Evolutionary conservation across 1,284 basidiomycete species (phyloP), one percentile per base, ranked within the genome.

Genomic region (Sparassis latifolia): DNA sequence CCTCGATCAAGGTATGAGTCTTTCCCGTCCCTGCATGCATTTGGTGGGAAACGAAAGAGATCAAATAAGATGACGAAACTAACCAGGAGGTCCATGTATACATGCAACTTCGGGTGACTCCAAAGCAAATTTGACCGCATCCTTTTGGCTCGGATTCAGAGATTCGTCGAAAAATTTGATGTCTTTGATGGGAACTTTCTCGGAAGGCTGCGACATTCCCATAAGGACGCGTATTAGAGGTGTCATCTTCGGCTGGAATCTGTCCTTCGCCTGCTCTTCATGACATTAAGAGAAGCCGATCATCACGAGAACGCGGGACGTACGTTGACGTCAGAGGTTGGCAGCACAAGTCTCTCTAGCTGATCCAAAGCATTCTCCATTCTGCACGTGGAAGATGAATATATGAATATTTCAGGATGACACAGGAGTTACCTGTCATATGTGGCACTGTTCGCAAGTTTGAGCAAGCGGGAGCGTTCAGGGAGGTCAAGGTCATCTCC

Each of bases 71-170:
- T 20, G 20, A 20, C 20, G 20, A 20, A 20, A 20, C 66, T 52
- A 66, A 89, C 92, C 95, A 52, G 96, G 95, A 4, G 96, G 96
- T 0, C 96, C 95, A 63, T 97, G 95, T n/a, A 99, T 94, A 57
- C 94, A 91, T 0, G 90, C 89, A 0, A 97, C 77, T 62, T 94
- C 86, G 1, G 80, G 74, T 0, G 85, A 79, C 52, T 78, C 76
- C 2, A 95, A 65, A 3, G 84, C 84, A 58, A 92, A 90, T 46
- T 68, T 75, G 40, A 95, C 82, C 0, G 94, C 93, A 20, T 80
- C 75, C 63, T 86, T 84, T 65, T 99, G 96, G 53, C 89, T 91
- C 0, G 76, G 68, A 64, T 99, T 98, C 42, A 98, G 72, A 0
- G 72, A 77, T 0, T 75, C 65, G 58, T 97, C 89, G 58, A 91